Conservation (phyloP, 768 basidiomycete genomes). For the Pleurotus tuber-regium region DNA sequence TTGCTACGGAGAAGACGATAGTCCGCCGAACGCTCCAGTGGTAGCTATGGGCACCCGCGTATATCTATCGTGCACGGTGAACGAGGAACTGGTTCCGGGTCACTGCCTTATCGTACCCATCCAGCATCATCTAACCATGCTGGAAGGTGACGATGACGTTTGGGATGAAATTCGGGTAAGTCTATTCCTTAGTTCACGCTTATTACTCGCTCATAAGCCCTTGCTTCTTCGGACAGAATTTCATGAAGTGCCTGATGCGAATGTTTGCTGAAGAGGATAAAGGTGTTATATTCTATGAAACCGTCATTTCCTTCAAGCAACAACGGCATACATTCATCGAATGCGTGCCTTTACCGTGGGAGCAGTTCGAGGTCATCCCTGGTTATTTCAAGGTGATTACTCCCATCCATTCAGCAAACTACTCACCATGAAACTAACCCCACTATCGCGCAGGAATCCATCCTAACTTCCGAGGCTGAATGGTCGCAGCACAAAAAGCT, state of each 20-base stretch:
- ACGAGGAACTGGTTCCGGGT: conserved; percentile 86
- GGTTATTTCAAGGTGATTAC: conserved; percentile 82
- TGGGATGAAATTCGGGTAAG: conserved; percentile 95
- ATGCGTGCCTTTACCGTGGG: conserved; percentile 90
- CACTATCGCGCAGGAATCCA: conserved; percentile 81
- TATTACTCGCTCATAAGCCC: conserved; percentile 3
- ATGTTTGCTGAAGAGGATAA: conserved; percentile 94
- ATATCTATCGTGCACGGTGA: conserved; percentile 87
- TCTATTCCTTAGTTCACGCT: conserved; percentile 10
- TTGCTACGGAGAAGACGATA: conserved; percentile 93
- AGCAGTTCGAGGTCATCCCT: conserved; percentile 80
- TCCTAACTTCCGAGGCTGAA: conserved; percentile 88
- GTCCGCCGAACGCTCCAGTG: conserved; percentile 81
- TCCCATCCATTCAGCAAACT: no score
- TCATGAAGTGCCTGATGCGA: conserved; percentile 91
- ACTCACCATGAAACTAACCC: no score
- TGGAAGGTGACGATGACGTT: conserved; percentile 95
- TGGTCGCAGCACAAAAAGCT: conserved; percentile 99
- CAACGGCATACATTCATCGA: conserved; percentile 95
- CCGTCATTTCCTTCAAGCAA: conserved; percentile 79
- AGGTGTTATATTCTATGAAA: conserved; percentile 95
- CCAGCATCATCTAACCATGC: conserved; percentile 86
- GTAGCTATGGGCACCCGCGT: conserved; percentile 88
- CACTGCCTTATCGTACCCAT: conserved; percentile 97
- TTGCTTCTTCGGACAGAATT: conserved; percentile 46